phyloP scores from a whole-genome alignment of 805 yeast species.

The Millerozyma acaciae region DNA sequence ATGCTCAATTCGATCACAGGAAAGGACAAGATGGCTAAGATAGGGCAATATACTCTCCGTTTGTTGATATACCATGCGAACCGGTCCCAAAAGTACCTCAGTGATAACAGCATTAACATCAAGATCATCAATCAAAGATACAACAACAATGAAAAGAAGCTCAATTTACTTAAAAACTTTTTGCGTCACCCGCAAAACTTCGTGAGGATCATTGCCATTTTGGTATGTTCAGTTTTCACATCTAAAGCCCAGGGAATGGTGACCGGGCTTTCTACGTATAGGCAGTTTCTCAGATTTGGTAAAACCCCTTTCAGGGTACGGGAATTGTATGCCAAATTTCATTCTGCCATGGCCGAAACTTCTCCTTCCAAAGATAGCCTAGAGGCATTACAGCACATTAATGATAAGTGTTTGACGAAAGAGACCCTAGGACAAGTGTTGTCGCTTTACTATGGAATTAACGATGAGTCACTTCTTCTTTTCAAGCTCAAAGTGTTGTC shows the following conservation, averaged over 20 bases:
- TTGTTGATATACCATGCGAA: conserved; percentile 46
- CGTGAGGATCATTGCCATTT: conserved; percentile 28
- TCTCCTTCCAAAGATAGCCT: neutral
- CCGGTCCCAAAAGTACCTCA: conserved; percentile 30
- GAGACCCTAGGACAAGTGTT: conserved; percentile 47
- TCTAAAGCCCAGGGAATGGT: conserved; percentile 42
- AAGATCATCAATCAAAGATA: conserved; percentile 26
- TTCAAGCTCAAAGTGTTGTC: conserved; percentile 50
- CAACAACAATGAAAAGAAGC: conserved; percentile 27
- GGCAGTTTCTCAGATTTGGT: conserved; percentile 70
- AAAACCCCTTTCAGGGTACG: conserved; percentile 58
- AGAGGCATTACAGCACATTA: conserved; percentile 3
- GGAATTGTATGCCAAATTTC: conserved; percentile 31
- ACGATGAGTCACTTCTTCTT: conserved; percentile 59
- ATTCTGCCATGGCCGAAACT: conserved; percentile 4
- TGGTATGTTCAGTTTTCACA: conserved; percentile 38
- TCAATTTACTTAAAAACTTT: conserved; percentile 33
- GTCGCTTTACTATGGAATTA: conserved; percentile 58
- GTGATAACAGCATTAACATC: conserved; percentile 33
- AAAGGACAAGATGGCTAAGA: conserved; percentile 68
- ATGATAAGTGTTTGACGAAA: conserved; percentile 24
- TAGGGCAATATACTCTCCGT: conserved; percentile 56
- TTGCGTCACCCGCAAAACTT: conserved; percentile 35
- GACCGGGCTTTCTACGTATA: conserved; percentile 48
- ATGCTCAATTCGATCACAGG: conserved; percentile 58